These are phyloP conservation scores for Blastocystis sp. DNA, from an alignment of 352 stramenopile species.

Conservation along the genomic window DNA sequence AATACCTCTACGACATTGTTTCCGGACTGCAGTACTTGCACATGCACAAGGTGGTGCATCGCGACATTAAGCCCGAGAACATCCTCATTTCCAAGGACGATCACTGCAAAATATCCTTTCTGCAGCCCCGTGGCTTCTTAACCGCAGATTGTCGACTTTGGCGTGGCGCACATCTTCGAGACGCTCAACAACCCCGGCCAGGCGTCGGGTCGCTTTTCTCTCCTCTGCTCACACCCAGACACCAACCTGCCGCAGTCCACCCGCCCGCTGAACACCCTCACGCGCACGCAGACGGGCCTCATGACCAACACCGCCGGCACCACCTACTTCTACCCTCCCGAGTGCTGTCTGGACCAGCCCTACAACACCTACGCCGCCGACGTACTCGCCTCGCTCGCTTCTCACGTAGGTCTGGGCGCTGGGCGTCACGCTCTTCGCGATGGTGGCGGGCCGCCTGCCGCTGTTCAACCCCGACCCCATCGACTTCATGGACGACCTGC, in stretches of 20 bases:
- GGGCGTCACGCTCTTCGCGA: constrained; percentile 84
- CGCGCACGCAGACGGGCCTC: constrained; percentile 76
- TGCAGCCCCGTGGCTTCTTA: constrained; percentile 2
- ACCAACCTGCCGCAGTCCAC: constrained; percentile 16
- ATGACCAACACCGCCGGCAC: constrained; percentile 67
- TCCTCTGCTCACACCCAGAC: not conserved
- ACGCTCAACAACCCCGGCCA: constrained; percentile 8
- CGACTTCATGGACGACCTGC: constrained; percentile 65
- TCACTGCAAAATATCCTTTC: constrained; percentile 79
- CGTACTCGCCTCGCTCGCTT: constrained; percentile 54
- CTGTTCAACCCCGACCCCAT: constrained; percentile 56
- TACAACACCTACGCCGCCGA: constrained; percentile 84
- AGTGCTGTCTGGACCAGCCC: constrained; percentile 78
- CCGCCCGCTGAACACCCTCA: constrained; percentile 77
- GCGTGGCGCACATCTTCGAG: constrained; percentile 65
- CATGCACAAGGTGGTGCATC: constrained; percentile 79
- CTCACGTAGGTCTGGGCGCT: constrained; percentile 81
- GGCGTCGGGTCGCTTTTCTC: not conserved
- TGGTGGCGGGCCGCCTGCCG: constrained; percentile 74
- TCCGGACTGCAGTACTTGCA: constrained; percentile 64
- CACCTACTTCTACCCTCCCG: constrained; percentile 77
- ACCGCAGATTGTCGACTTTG: constrained; percentile 66
- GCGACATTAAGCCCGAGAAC: constrained; percentile 84
- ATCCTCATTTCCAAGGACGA: constrained; percentile 81
- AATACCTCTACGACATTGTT: constrained; percentile 68